phyloP scores from a whole-genome alignment of 768 basidiomycete species.

The Paxillus ammoniavirescens region DNA sequence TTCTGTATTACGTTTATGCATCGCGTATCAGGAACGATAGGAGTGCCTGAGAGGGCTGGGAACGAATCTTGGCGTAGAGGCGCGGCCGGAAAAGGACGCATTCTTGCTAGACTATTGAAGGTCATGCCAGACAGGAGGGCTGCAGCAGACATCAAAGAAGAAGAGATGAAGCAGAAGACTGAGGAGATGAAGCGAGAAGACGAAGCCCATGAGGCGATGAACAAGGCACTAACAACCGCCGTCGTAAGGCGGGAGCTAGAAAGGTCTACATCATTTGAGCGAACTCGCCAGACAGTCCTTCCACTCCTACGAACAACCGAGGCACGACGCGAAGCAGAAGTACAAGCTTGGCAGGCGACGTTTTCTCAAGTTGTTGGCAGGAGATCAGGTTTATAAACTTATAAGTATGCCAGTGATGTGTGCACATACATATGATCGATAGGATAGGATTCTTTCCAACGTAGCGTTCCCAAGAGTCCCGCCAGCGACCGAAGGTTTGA shows the following conservation, averaged over 20 bases:
- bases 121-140: background rate
- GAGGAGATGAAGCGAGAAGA: background rate
- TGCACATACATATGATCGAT: too few species aligned
- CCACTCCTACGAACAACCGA: background rate
- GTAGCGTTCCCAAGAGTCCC: too few species aligned
- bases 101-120: background rate
- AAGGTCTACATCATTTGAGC: background rate
- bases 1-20: constrained; percentile 2
- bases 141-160: background rate
- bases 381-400: too few species aligned
- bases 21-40: background rate
- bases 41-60: background rate
- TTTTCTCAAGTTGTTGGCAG: too few species aligned
- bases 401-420: too few species aligned
- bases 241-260: background rate
- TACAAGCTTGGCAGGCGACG: too few species aligned
- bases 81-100: background rate
- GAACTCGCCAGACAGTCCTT: background rate
- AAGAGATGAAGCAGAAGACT: background rate
- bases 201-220: background rate
- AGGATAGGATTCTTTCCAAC: too few species aligned
- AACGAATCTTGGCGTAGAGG: background rate
- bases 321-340: too few species aligned
- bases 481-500: too few species aligned
- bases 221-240: background rate